Evolutionary conservation across 2,329 filamentous ascomycete species (phyloP).

Genomic region (Trichoderma sp.): DNA sequence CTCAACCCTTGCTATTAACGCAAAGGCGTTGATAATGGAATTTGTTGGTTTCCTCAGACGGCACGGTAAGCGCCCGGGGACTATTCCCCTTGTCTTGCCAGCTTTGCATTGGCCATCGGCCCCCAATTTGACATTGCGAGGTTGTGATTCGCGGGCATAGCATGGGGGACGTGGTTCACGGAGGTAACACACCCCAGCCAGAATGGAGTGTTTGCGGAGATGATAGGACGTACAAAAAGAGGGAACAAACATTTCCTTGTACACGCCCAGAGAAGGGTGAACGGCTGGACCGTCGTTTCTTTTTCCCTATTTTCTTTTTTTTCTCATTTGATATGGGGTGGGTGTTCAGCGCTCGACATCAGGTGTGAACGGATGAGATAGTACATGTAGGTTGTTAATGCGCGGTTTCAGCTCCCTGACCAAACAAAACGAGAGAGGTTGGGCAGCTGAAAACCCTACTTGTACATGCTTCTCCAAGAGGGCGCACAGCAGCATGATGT

Average conservation of each 20-base stretch:
- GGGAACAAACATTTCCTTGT: not conserved
- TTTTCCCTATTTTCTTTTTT: not conserved
- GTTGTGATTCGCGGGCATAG: not conserved
- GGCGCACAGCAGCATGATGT: not conserved
- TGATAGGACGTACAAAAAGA: not conserved
- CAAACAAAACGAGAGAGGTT: not conserved
- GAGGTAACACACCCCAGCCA: not conserved
- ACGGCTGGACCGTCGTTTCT: not conserved
- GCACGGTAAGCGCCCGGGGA: not conserved
- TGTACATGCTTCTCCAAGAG: too few species aligned
- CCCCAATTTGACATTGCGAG: not conserved
- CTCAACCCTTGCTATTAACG: not conserved
- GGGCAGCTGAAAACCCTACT: not conserved
- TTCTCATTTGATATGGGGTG: not conserved
- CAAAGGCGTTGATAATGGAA: not conserved
- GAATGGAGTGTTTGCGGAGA: not conserved
- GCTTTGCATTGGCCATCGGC: conserved; percentile 1
- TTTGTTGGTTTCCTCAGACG: not conserved
- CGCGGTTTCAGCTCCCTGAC: not conserved
- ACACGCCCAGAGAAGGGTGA: not conserved
- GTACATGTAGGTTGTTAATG: not conserved
- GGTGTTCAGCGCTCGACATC: not conserved
- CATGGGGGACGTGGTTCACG: not conserved
- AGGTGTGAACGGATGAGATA: not conserved
- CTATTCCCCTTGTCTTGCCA: not conserved